phyloP scores from a whole-genome alignment of 2,329 filamentous ascomycete species.

The Chaetomium sp. region DNA sequence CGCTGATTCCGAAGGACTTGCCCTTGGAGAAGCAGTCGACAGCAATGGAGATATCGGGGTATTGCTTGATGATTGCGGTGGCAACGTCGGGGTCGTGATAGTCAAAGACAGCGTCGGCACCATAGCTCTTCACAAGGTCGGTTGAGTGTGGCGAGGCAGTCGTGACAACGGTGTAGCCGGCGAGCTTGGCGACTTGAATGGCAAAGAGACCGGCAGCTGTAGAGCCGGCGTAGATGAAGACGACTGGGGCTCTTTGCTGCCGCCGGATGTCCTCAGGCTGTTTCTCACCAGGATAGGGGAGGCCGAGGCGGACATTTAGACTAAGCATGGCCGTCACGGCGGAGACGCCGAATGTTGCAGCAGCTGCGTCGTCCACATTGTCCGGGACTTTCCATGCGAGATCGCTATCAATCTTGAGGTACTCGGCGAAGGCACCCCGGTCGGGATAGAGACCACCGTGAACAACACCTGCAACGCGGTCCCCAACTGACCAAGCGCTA shows the following conservation, averaged over 20 bases:
- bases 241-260: background rate
- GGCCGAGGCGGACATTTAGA: background rate
- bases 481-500: too few relatives aligned
- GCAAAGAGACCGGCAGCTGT: background rate
- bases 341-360: background rate
- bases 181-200: background rate
- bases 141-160: conserved; percentile 40
- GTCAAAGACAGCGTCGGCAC: conserved; percentile 48
- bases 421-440: background rate
- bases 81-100: conserved; percentile 31
- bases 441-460: too few relatives aligned
- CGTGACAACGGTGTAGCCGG: conserved; percentile 1
- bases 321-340: background rate
- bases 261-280: too few relatives aligned
- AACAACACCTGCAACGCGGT: too few relatives aligned
- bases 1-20: too few relatives aligned
- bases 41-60: too few relatives aligned
- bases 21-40: too few relatives aligned
- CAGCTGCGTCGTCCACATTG: too few relatives aligned
- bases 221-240: background rate
- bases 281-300: background rate
- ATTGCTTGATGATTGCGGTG: too few relatives aligned
- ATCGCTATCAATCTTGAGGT: background rate
- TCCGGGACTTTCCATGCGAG: background rate
- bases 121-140: conserved; percentile 42